Conservation (phyloP, 2,329 filamentous ascomycete genomes). For the Stagonosporopsis cucurbitacearum region DNA sequence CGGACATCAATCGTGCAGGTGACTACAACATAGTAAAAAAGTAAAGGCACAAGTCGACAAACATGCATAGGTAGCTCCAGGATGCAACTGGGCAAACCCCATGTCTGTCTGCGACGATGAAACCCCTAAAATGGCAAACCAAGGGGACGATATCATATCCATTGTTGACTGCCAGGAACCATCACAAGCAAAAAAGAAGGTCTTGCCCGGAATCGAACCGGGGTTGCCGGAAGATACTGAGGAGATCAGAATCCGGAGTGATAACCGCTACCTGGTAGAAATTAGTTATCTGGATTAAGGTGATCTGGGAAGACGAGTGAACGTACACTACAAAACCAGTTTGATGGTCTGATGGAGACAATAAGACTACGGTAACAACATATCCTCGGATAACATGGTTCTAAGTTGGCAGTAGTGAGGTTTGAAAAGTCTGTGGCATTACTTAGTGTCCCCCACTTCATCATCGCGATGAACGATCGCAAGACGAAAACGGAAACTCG, state of each 20-base stretch:
- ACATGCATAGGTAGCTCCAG: too few species aligned
- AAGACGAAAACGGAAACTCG: background rate
- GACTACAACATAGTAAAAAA: background rate
- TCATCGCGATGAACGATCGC: background rate
- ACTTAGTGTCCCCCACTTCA: background rate
- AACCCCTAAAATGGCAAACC: too few species aligned
- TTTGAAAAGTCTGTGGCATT: background rate
- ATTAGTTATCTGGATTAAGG: conserved; percentile 1
- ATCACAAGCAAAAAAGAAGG: conserved; percentile 7
- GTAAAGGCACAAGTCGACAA: too few species aligned
- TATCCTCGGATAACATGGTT: background rate
- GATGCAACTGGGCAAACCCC: too few species aligned
- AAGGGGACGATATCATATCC: too few species aligned
- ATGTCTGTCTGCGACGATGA: too few species aligned
- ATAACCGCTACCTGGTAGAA: conserved; percentile 19
- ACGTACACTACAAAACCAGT: conserved; percentile 18
- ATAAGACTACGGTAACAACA: fast-evolving
- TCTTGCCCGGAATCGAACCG: conserved; percentile 25
- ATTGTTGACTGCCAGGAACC: too few species aligned
- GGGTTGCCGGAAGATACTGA: conserved; percentile 20
- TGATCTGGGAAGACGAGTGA: conserved; percentile 3
- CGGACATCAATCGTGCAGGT: background rate
- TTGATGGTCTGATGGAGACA: conserved; percentile 4
- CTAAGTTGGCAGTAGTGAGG: background rate
- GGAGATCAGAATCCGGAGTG: conserved; percentile 24